Evolutionary conservation across 352 stramenopile species (phyloP), one percentile per base, ranked within the genome.

Genomic region (Globisporangium heterothallicum): DNA sequence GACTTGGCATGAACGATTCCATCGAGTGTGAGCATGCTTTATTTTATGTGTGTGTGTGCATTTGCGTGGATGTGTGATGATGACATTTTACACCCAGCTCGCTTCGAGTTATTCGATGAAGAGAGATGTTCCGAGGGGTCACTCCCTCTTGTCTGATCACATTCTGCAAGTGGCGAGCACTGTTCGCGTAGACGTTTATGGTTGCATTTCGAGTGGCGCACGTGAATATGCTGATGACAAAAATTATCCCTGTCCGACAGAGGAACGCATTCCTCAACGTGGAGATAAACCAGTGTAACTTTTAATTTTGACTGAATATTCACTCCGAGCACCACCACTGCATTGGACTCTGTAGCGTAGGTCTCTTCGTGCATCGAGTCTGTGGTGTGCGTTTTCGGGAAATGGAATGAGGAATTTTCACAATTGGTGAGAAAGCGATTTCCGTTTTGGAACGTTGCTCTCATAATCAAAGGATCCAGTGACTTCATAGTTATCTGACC

Each of bases 401-500:
- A 76, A 75, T 83, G 77, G 74, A 84, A 74, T 87, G 78, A 88
- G 78, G 78, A 88, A 69, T 36, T 56, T 45, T 54, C 38, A 72
- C 63, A 78, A 78, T 70, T 75, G 64, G 78, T 83, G 78, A 88
- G 78, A 78, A 63, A 53, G 78, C 67, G 64, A 59, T 55, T 50
- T 78, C 69, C 74, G 78, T 88, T 83, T 80, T 88, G 74, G 75
- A 74, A 66, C 50, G 41, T 55, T 75, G 74, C 63, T 68, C 58
- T 83, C 78, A 70, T 51, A 86, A 88, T 86, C 49, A 88, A 86
- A 88, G 50, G 78, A 88, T 79, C 78, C 74, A 84, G 72, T 84
- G 78, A 82, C 78, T 88, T 88, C 78, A 88, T 88, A 88, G 78
- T 88, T 88, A 88, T 88, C 78, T 88, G 78, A 88, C 74, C 78